Base-by-base conservation (phyloP, 164 flowering plant genomes). In the Platanus orientalis region DNA sequence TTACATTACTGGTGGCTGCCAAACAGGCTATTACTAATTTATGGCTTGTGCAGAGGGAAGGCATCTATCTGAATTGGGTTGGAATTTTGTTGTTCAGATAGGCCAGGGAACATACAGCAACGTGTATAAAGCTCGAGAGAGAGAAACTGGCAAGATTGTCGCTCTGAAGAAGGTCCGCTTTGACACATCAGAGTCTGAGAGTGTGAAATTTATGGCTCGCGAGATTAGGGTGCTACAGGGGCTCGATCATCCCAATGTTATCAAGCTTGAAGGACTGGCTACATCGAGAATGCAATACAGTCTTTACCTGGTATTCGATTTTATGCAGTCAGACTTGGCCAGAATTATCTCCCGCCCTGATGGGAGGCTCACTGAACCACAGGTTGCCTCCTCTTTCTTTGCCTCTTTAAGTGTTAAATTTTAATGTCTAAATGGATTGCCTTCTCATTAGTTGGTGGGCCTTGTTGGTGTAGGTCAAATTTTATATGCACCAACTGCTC, bases 81-180 rank as follows among this genome's bases (percentile, higher is more conserved):
- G 54, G 3, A 59, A 13, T 4, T 16, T 60, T 58, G 39, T 14
- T 54, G 45, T 57, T 77, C 81, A 88, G 96, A 62, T 88, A 40
- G 96, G 96, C 26, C 84, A 76, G 23, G 96, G 92, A 61, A 84
- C 92, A 0, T 86, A n/a, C n/a, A n/a, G n/a, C n/a, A n/a, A n/a
- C n/a, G n/a, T n/a, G n/a, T n/a, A n/a, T n/a, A n/a, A n/a, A 86
- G 95, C 91, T 58, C 71, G 80, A 40, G 90, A 86, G 25, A 72
- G 76, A 52, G 81, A 72, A 10, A 84, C 79, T 3, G 82, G 83
- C 1, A 80, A 82, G n/a, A n/a, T n/a, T n/a, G n/a, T n/a, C n/a
- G n/a, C n/a, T n/a, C n/a, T n/a, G n/a, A n/a, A n/a, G n/a, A n/a
- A n/a, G n/a, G n/a, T n/a, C n/a, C n/a, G n/a, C n/a, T n/a, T n/a